Base-by-base conservation (phyloP, 169 alveolate genomes). In the Eimeria nieschulzi region DNA sequence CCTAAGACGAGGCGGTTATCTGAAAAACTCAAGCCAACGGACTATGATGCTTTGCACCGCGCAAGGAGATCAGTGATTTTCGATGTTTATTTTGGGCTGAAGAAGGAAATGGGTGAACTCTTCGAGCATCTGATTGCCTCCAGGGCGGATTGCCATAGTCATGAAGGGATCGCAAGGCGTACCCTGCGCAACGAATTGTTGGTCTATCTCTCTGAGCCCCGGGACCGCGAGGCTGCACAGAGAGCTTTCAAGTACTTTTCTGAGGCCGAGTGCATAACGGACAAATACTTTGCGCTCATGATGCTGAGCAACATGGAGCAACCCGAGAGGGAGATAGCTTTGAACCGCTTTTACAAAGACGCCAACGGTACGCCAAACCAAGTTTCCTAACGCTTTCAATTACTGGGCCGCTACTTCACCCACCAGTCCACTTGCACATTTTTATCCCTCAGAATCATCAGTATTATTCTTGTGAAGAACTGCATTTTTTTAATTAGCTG, bases 151-250 rank as follows among this genome's bases (percentile, higher is more conserved):
- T 5, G 9, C 21, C 51, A 17, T 9, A 39, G 12, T 25, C 33
- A 7, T 26, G 51, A 15, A 9, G 26, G 54, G 17, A 46, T 12
- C 5, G 39, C 78, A 90, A 82, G 88, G n/a, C 70, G 95, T 26
- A 92, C 92, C 7, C 84, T 94, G 63, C 93, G 92, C 21, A 86
- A 91, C 54, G 92, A 73, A 54, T 46, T 78, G 55, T 76, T 94
- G 87, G 79, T 21, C 73, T 82, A 54, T 70, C 91, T 94, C 39
- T 26, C 91, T 15, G 84, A 54, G 59, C 33, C 51, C 39, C 17
- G 33, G 53, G 91, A 91, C 83, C 13, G 21, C n/a, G 80, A 66
- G 53, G 83, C 94, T 9, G 91, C 86, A 9, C 26, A 6, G 64
- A n/a, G 51, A 9, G 91, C 91, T 51, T 56, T 53, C 59, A 51